A percentile compares a stretch with the other conserved stretches of the same genome.
Evolutionary conservation across 2,329 filamentous ascomycete species (phyloP).

Genomic region (Cladorrhinum sp.): DNA sequence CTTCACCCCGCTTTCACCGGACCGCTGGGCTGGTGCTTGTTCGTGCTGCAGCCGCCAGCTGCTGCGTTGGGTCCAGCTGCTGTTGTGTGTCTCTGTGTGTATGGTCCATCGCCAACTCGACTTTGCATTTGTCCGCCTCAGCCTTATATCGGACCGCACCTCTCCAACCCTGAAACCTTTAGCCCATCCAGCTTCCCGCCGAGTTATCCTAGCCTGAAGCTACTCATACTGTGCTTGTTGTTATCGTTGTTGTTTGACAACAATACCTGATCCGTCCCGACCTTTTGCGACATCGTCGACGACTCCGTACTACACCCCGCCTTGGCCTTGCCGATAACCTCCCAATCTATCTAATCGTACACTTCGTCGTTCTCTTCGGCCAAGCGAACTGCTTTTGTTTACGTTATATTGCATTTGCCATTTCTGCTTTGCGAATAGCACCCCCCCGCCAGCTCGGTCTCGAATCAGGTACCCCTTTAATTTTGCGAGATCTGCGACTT

Average conservation of each 20-base stretch:
- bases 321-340: neutral
- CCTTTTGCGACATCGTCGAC: neutral
- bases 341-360: neutral
- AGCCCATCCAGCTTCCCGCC: neutral
- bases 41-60: neutral
- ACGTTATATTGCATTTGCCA: neutral
- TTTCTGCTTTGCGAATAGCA: neutral
- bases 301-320: neutral
- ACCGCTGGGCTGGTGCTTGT: neutral
- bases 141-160: neutral
- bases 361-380: neutral
- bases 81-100: neutral
- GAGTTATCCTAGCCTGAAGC: neutral
- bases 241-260: neutral
- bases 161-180: neutral
- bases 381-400: neutral
- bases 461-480: neutral
- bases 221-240: neutral
- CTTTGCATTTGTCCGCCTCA: neutral
- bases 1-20: slow-evolving; percentile 1
- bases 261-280: neutral
- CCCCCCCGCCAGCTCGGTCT: neutral
- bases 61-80: slow-evolving; percentile 3
- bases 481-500: neutral
- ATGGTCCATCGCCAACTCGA: neutral